Evolutionary conservation across 2,329 filamentous ascomycete species (phyloP).

Genomic region (Fusarium sp.): DNA sequence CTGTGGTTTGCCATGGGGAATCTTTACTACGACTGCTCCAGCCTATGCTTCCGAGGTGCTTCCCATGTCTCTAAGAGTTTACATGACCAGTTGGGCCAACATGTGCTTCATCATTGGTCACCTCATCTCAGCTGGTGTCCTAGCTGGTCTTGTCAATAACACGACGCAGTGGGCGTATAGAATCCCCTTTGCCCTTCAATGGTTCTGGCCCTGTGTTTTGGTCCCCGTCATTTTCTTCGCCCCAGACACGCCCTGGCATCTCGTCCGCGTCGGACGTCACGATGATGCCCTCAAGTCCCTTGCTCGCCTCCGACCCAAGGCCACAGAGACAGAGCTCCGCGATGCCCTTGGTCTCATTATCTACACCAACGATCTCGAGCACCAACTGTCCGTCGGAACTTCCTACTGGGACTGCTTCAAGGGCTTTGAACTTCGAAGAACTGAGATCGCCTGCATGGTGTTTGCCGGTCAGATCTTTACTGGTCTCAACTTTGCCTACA

Average conservation of each 20-base stretch:
- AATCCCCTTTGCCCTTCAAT: constrained; percentile 60
- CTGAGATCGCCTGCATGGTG: constrained; percentile 49
- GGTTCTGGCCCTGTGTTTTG: constrained; percentile 58
- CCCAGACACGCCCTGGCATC: constrained; percentile 60
- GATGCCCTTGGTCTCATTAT: constrained; percentile 54
- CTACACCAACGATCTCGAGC: constrained; percentile 55
- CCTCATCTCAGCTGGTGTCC: constrained; percentile 52
- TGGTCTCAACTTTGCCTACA: constrained; percentile 52
- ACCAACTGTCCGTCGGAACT: constrained; percentile 48
- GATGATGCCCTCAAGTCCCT: constrained; percentile 50
- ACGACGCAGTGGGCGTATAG: constrained; percentile 56
- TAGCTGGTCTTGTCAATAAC: constrained; percentile 42
- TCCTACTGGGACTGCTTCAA: constrained; percentile 58
- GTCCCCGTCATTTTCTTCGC: constrained; percentile 53
- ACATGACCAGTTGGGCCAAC: constrained; percentile 59
- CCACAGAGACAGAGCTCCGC: constrained; percentile 45
- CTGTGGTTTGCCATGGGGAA: constrained; percentile 58
- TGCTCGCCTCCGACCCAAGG: constrained; percentile 43
- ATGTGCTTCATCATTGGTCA: constrained; percentile 61
- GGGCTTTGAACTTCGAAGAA: constrained; percentile 52
- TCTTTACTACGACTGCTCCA: constrained; percentile 56
- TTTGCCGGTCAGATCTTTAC: constrained; percentile 51
- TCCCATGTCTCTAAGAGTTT: constrained; percentile 53
- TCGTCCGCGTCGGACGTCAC: constrained; percentile 49
- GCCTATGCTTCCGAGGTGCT: constrained; percentile 59